phyloP scores from a whole-genome alignment of 148 eudicot genomes.

The Camellia lanceoleosa region DNA sequence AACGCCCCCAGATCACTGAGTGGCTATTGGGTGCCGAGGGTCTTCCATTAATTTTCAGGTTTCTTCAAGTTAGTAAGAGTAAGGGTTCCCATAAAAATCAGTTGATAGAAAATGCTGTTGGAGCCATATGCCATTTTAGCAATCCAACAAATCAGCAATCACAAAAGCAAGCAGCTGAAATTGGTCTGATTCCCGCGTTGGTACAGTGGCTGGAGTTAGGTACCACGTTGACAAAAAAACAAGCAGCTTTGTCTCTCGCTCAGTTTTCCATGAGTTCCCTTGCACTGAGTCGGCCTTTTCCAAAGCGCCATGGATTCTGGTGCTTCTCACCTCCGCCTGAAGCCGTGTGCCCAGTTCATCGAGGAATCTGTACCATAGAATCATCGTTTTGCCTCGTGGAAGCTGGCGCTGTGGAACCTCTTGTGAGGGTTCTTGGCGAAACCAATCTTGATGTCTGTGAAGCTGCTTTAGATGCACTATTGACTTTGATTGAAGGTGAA shows the following conservation, averaged over 20 bases:
- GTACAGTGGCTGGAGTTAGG: constrained; percentile 34
- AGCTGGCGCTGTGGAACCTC: constrained; percentile 33
- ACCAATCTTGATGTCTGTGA: constrained; percentile 29
- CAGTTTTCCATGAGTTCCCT: constrained; percentile 30
- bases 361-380: constrained; percentile 29
- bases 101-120: constrained; percentile 34
- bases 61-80: constrained; percentile 15
- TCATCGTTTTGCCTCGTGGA: constrained; percentile 42
- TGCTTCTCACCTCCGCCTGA: constrained; percentile 38
- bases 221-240: constrained; percentile 27
- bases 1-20: constrained; percentile 20
- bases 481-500: constrained; percentile 34
- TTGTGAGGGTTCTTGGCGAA: constrained; percentile 29
- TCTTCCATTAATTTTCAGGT: constrained; percentile 20
- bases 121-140: constrained; percentile 32
- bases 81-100: constrained; percentile 18
- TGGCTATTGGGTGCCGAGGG: constrained; percentile 32
- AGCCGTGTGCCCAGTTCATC: constrained; percentile 31
- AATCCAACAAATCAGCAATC: constrained; percentile 18
- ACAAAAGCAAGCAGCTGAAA: constrained; percentile 39
- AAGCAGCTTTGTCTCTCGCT: constrained; percentile 32
- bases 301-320: constrained; percentile 25
- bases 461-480: constrained; percentile 42
- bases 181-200: constrained; percentile 33
- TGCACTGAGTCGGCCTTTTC: constrained; percentile 21